Base-by-base conservation (phyloP, 352 stramenopile species). In the Globisporangium solare region DNA sequence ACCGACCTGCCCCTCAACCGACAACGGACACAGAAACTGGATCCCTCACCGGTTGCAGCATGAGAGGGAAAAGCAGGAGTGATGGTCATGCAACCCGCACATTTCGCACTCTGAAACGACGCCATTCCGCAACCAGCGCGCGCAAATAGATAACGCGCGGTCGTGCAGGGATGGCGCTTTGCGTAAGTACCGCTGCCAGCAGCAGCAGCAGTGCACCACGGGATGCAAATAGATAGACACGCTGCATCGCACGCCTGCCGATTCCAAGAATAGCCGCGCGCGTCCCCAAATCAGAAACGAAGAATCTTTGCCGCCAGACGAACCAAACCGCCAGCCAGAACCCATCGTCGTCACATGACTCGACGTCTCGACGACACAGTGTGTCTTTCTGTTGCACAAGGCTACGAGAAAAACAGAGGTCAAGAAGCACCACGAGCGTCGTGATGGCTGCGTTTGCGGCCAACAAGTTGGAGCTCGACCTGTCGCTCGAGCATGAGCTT, bases 381-480 rank as follows among this genome's bases (percentile, higher is more conserved):
- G 13, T n/a, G 12, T n/a, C 39, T 7, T n/a, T n/a, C 39, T 43
- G 5, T 6, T 43, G 12, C 39, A 18, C 12, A 43, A n/a, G 39
- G 3, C 18, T 43, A 43, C 39, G 37, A 42, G 11, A 43, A 18
- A 6, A 43, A 43, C 0, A 43, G 7, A 43, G 39, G 10, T 18
- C 13, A 43, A 43, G 39, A 43, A 43, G 39, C 24, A 27, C 24
- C 24, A 5, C 21, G 15, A 22, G 11, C 31, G 39, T 46, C 31
- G 39, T 46, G 27, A 73, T 71, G 68, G 51, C 47, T 22, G 5
- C 13, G 15, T 50, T 35, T 22, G 31, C 54, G 40, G 53, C 46
- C 24, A 51, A 68, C 47, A 47, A 63, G 51, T 53, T 79, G 42
- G 39, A 71, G 54, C 69, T 86, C 48, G 65, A 84, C 45, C 56